These are phyloP conservation scores for Breviolum minutum DNA, from an alignment of 73 alveolate species.

Conservation along the genomic window DNA sequence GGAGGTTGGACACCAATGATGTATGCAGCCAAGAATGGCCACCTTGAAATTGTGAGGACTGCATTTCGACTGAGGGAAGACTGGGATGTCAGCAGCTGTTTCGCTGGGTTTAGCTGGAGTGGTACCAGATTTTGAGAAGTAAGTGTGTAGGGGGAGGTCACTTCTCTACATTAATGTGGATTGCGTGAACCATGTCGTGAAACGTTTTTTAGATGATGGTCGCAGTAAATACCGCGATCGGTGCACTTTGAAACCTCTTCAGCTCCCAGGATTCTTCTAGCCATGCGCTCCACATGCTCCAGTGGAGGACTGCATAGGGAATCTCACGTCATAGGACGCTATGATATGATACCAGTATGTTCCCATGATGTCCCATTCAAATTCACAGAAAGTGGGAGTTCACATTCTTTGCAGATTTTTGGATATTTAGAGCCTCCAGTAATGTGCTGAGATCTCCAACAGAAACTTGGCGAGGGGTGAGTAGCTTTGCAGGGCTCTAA, in stretches of 20 bases:
- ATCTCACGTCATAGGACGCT: not conserved
- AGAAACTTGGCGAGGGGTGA: too few species aligned
- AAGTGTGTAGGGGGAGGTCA: not conserved
- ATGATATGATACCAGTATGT: not conserved
- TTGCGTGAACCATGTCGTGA: too few species aligned
- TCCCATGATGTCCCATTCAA: not conserved
- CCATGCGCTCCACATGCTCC: constrained; percentile 38
- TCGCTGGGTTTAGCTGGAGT: too few species aligned
- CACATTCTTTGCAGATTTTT: too few species aligned
- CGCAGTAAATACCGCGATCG: too few species aligned
- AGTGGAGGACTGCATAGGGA: not conserved
- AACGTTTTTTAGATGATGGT: too few species aligned
- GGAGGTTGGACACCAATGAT: constrained; percentile 79
- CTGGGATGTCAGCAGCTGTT: too few species aligned
- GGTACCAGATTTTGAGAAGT: not conserved
- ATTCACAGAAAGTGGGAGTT: too few species aligned
- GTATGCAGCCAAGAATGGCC: constrained; percentile 64
- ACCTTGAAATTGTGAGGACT: constrained; percentile 36
- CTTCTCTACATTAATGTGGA: too few species aligned
- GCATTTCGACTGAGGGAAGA: not conserved
- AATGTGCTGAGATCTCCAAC: too few species aligned
- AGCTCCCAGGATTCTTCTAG: constrained; percentile 9
- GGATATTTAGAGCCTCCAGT: too few species aligned
- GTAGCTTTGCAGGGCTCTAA: too few species aligned
- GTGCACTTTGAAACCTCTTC: not conserved